Percentiles rank a stretch among this genome's conserved stretches.
phyloP scores from a whole-genome alignment of 805 yeast genomes.

The Grigorovia humatica region DNA sequence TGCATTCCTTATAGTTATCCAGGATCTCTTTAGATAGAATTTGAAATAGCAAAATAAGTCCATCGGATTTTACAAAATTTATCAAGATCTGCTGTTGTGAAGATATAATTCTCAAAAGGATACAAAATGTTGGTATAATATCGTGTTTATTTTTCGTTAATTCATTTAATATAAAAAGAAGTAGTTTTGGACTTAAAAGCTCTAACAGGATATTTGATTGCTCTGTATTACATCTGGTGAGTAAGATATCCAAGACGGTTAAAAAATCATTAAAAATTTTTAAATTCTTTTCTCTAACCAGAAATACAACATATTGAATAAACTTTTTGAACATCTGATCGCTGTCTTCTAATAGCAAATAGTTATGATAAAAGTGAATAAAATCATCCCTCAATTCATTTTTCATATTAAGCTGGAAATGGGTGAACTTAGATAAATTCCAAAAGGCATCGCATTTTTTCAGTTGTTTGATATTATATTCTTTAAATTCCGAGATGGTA shows the following conservation, averaged over 20 bases:
- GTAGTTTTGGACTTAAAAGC: conserved; percentile 56
- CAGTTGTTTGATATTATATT: conserved; percentile 44
- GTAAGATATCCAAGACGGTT: conserved; percentile 19
- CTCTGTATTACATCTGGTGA: conserved; percentile 31
- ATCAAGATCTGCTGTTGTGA: conserved; percentile 38
- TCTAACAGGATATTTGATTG: conserved; percentile 35
- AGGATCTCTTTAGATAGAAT: conserved; percentile 31
- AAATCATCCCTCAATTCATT: conserved; percentile 18
- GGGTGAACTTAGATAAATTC: conserved; percentile 21
- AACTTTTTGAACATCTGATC: conserved; percentile 46
- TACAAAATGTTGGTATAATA: conserved; percentile 11
- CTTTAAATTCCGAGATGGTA: conserved; percentile 24
- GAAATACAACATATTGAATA: conserved; percentile 42
- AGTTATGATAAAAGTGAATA: conserved; percentile 13
- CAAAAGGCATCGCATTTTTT: conserved; percentile 40
- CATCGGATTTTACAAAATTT: conserved; percentile 39
- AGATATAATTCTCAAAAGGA: conserved; percentile 31
- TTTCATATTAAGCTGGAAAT: conserved; percentile 23
- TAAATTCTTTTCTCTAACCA: conserved; percentile 29
- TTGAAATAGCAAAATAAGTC: conserved; percentile 36
- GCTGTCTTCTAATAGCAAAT: conserved; percentile 40
- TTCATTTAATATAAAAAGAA: conserved; percentile 39
- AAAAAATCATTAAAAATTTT: conserved; percentile 24
- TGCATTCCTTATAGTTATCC: conserved; percentile 31
- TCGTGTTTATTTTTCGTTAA: conserved; percentile 14